These are phyloP conservation scores for Entamoeba moshkovskii DNA, from an alignment of 208 protist genomes.

Conservation along the genomic window DNA sequence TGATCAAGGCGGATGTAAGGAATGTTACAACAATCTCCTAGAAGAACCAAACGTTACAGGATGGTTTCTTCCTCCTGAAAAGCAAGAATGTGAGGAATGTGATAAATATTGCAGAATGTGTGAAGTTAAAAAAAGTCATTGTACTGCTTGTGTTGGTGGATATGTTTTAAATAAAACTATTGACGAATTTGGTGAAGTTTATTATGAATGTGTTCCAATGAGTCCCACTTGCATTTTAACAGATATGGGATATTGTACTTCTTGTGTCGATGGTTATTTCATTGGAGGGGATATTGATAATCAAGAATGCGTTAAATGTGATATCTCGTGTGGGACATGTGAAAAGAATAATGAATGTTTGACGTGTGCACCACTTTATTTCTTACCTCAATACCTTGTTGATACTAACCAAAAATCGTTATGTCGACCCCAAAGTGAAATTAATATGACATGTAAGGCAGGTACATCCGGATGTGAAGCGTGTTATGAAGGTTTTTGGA, in stretches of 20 bases:
- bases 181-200: neutral
- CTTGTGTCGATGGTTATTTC: neutral
- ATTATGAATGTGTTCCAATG: neutral
- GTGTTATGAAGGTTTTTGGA: neutral
- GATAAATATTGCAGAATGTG: neutral
- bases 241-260: neutral
- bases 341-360: neutral
- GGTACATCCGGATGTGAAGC: neutral
- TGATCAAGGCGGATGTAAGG: neutral
- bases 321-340: neutral
- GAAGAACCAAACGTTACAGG: neutral
- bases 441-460: neutral
- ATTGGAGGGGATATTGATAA: neutral
- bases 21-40: neutral
- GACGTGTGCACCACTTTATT: neutral
- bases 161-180: neutral
- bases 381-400: neutral
- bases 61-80: neutral
- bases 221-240: neutral
- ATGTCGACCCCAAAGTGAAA: neutral
- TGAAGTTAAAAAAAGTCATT: neutral
- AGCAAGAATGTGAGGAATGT: neutral
- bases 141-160: neutral
- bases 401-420: neutral
- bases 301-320: neutral